Percentiles rank a stretch among this genome's conserved stretches.
These are phyloP conservation scores for Vaccinium corymbosum DNA, from an alignment of 148 eudicot genomes.

Conservation along the genomic window DNA sequence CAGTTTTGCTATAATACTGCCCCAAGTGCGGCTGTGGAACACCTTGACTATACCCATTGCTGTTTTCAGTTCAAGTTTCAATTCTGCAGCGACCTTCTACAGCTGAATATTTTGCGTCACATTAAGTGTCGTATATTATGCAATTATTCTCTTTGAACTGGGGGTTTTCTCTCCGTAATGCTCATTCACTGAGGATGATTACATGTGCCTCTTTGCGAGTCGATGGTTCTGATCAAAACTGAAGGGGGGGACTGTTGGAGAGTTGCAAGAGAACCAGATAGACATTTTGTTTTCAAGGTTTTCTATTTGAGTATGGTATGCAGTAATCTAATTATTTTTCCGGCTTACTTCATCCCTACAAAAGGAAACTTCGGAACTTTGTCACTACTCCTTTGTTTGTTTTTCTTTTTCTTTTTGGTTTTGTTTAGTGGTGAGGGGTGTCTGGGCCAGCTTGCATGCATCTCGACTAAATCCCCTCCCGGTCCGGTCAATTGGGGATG, in stretches of 20 bases:
- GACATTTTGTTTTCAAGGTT: neutral
- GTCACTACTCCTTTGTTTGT: too few species aligned
- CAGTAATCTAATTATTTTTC: neutral
- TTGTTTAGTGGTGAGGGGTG: too few species aligned
- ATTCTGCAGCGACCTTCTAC: neutral
- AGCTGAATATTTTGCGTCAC: neutral
- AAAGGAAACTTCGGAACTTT: too few species aligned
- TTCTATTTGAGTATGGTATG: neutral
- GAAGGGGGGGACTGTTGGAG: neutral
- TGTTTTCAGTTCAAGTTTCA: neutral
- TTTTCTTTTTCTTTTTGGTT: too few species aligned
- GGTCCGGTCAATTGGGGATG: too few species aligned
- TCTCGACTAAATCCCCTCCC: too few species aligned
- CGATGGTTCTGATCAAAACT: neutral
- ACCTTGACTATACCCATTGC: neutral
- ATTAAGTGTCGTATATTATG: neutral
- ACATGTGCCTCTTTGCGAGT: neutral
- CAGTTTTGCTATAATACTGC: neutral
- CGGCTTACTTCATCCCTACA: too few species aligned
- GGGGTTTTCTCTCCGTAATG: neutral
- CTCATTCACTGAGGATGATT: neutral
- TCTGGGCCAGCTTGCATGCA: too few species aligned
- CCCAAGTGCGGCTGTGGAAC: neutral
- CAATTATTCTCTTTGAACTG: neutral
- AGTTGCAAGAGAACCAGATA: neutral